Conservation (phyloP, 495 filamentous ascomycete genomes). For the Talaromyces trachyspermus region DNA sequence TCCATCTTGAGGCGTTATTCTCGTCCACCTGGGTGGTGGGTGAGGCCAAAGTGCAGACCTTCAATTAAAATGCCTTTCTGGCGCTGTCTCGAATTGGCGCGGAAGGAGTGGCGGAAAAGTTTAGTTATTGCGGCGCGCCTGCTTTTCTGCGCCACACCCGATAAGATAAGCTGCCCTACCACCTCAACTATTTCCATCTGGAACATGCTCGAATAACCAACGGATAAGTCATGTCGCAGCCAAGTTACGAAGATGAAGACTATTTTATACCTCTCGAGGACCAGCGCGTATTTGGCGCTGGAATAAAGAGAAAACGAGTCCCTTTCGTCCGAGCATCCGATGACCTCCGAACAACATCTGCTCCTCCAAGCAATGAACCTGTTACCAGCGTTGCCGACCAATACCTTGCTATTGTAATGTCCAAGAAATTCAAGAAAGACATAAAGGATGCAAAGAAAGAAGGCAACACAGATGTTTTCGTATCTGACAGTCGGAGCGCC, state of each 20-base stretch:
- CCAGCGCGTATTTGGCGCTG: slow-evolving; percentile 71
- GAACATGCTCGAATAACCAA: background rate
- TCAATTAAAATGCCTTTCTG: too few species aligned
- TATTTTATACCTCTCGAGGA: slow-evolving; percentile 64
- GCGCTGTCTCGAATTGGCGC: too few species aligned
- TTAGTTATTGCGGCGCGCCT: slow-evolving; percentile 33
- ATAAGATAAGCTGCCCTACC: slow-evolving; percentile 29
- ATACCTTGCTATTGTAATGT: slow-evolving; percentile 68
- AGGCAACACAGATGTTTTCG: background rate
- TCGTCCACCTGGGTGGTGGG: slow-evolving; percentile 3
- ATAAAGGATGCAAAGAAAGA: background rate
- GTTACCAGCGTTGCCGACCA: slow-evolving; percentile 46
- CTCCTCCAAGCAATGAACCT: slow-evolving; percentile 18
- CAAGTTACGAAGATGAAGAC: slow-evolving; percentile 42
- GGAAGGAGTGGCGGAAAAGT: slow-evolving; percentile 30
- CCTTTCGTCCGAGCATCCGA: slow-evolving; percentile 67
- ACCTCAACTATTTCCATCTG: background rate
- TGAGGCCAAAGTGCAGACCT: background rate
- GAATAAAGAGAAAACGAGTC: slow-evolving; percentile 69
- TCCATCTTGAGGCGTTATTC: slow-evolving; percentile 54
- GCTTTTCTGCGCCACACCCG: slow-evolving; percentile 26
- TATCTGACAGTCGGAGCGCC: background rate
- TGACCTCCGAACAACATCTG: slow-evolving; percentile 27
- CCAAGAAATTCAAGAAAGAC: slow-evolving; percentile 18
- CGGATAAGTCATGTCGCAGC: background rate